A percentile compares a stretch with the other conserved stretches of the same genome.
phyloP scores from a whole-genome alignment of 257 asterid genomes.

The Coffea eugenioides region DNA sequence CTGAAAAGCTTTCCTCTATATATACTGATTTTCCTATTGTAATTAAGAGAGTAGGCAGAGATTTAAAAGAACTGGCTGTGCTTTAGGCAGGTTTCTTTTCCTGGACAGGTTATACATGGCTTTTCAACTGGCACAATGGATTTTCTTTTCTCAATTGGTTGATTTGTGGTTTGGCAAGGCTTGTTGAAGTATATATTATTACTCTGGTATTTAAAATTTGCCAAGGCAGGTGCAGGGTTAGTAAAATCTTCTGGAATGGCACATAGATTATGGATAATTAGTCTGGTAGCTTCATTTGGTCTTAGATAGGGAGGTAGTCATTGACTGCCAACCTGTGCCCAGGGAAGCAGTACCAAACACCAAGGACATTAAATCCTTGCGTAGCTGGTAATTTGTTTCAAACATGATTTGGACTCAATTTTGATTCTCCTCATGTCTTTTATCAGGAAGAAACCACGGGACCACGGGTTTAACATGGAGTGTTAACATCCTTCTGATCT shows the following conservation, averaged over 20 bases:
- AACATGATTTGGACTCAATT: neutral
- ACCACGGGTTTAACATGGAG: neutral
- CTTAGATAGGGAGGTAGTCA: neutral
- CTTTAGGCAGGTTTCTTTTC: neutral
- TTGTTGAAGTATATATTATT: neutral
- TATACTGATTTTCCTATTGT: too few relatives aligned
- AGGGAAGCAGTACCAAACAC: neutral
- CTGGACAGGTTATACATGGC: neutral
- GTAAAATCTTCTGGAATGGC: neutral
- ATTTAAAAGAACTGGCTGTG: neutral
- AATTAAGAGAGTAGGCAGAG: neutral
- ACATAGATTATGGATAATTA: neutral
- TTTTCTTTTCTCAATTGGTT: neutral
- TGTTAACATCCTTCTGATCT: too few relatives aligned
- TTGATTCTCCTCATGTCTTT: neutral
- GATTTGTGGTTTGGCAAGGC: neutral
- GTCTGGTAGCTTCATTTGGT: neutral
- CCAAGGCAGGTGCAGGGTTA: neutral
- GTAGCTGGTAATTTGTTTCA: neutral
- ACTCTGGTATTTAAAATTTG: neutral
- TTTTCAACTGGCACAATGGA: neutral
- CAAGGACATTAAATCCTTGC: neutral
- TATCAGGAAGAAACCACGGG: neutral
- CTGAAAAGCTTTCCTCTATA: neutral
- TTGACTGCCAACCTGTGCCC: neutral